Conservation (phyloP, 495 filamentous ascomycete species). For the Collariella sp. region DNA sequence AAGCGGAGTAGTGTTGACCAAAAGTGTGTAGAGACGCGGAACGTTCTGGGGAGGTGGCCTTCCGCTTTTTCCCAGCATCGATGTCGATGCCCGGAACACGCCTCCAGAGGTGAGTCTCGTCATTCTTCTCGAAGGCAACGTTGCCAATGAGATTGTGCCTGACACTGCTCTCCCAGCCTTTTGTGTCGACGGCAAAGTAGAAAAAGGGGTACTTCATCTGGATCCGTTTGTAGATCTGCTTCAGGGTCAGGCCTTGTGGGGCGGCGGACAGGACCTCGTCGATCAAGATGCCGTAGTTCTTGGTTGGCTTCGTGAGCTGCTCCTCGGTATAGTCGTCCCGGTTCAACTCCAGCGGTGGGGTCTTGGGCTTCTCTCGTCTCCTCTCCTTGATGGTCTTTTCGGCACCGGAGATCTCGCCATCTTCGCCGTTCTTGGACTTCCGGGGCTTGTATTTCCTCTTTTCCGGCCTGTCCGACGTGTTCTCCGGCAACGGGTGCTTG, state of each 20-base stretch:
- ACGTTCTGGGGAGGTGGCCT: conserved; percentile 39
- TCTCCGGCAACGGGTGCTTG: conserved; percentile 48
- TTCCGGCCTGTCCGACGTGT: conserved; percentile 50
- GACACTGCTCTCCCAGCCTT: conserved; percentile 95
- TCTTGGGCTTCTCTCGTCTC: conserved; percentile 53
- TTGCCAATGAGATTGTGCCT: conserved; percentile 91
- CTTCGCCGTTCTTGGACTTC: conserved; percentile 51
- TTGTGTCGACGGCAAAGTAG: conserved; percentile 68
- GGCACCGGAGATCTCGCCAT: conserved; percentile 37
- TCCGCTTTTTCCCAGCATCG: conserved; percentile 45
- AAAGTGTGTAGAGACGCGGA: conserved; percentile 20
- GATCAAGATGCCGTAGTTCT: conserved; percentile 85
- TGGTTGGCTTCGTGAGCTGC: conserved; percentile 72
- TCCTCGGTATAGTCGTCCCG: conserved; percentile 73
- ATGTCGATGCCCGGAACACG: conserved; percentile 44
- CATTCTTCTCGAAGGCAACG: conserved; percentile 76
- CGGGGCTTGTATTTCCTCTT: conserved; percentile 74
- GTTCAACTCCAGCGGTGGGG: conserved; percentile 50
- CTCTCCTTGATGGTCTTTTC: conserved; percentile 47
- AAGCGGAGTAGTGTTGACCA: conserved; percentile 23
- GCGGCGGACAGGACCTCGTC: conserved; percentile 79
- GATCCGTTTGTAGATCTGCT: conserved; percentile 88
- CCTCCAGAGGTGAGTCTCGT: conserved; percentile 45
- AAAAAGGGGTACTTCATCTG: conserved; percentile 85
- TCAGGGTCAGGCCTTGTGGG: conserved; percentile 66